A percentile compares a stretch with the other conserved stretches of the same genome.
Evolutionary conservation across 23 red algal genomes (phyloP).

Genomic region (Pyropia haitanensis): DNA sequence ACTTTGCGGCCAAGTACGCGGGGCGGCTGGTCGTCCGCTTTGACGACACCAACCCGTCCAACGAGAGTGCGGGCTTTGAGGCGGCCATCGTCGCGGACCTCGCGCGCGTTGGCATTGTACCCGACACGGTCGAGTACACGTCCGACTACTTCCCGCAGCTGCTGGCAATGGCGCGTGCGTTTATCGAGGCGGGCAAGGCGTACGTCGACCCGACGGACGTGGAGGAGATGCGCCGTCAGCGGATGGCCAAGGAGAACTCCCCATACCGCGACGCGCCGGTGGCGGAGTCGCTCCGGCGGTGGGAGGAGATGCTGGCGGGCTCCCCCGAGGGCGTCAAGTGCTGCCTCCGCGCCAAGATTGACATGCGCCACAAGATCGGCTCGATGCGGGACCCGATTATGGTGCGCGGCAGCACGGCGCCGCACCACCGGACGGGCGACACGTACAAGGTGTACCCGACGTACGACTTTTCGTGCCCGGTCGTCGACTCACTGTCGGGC

Average conservation of each 20-base stretch:
- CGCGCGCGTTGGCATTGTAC: conserved; percentile 55
- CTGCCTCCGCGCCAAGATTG: conserved; percentile 92
- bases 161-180: conserved; percentile 51
- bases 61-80: conserved; percentile 89
- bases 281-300: conserved; percentile 67
- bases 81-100: conserved; percentile 81
- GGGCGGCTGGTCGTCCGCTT: conserved; percentile 91
- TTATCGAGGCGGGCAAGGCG: conserved; percentile 78
- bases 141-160: conserved; percentile 83
- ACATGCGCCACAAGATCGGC: conserved; percentile 92
- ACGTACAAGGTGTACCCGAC: conserved; percentile 92
- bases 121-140: conserved; percentile 86
- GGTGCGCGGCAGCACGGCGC: conserved; percentile 54
- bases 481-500: conserved; percentile 92
- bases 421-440: conserved; percentile 58
- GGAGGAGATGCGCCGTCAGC: conserved; percentile 76
- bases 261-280: conserved; percentile 63
- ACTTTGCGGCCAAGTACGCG: conserved; percentile 72
- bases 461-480: conserved; percentile 99
- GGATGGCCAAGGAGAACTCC: conserved; percentile 68
- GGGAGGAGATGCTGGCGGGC: conserved; percentile 82
- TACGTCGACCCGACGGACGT: conserved; percentile 85
- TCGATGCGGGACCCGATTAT: conserved; percentile 91
- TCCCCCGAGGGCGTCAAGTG: conserved; percentile 41
- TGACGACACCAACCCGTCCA: conserved; percentile 94